A percentile compares a stretch with the other conserved stretches of the same genome.
phyloP scores from a whole-genome alignment of 352 stramenopile genomes.

The Phytophthora crassamura region DNA sequence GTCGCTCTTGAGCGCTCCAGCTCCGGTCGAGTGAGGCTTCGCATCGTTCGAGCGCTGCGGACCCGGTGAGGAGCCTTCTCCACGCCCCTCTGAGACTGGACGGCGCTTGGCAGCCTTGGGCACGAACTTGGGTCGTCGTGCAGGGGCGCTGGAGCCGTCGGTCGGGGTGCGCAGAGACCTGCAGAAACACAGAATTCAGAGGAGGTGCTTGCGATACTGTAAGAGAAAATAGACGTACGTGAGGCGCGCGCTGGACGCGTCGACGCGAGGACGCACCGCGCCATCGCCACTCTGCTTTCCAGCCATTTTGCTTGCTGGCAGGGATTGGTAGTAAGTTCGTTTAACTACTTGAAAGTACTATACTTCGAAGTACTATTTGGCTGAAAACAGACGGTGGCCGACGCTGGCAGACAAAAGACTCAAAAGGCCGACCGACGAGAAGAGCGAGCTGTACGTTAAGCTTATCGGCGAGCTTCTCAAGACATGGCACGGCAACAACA shows the following conservation, averaged over 20 bases:
- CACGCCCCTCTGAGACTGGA: slow-evolving; percentile 34
- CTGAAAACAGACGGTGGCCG: too few relatives aligned
- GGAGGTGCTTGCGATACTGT: not conserved
- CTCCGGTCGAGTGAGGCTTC: slow-evolving; percentile 30
- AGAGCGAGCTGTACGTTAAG: too few relatives aligned
- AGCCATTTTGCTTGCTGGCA: slow-evolving; percentile 46
- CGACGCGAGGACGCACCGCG: slow-evolving; percentile 67
- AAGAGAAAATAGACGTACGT: slow-evolving; percentile 45
- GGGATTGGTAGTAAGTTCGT: too few relatives aligned
- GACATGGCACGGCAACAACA: too few relatives aligned
- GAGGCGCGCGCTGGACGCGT: slow-evolving; percentile 71
- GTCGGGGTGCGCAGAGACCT: slow-evolving; percentile 67
- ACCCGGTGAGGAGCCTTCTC: slow-evolving; percentile 6
- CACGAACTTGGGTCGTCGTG: slow-evolving; percentile 80
- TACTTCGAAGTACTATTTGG: too few relatives aligned
- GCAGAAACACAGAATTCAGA: slow-evolving; percentile 6
- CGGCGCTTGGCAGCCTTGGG: slow-evolving; percentile 76
- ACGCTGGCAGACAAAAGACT: too few relatives aligned
- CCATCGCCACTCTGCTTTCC: slow-evolving; percentile 50
- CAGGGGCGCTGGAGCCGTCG: slow-evolving; percentile 38
- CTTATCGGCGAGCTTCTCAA: too few relatives aligned
- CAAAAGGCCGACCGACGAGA: too few relatives aligned
- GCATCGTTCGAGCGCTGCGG: slow-evolving; percentile 21
- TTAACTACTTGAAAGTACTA: too few relatives aligned
- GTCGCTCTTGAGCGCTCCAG: slow-evolving; percentile 30